Evolutionary conservation across 805 yeast genomes (phyloP), one percentile per base, ranked within the genome.

Genomic region (Schizosaccharomyces cryophilus): DNA sequence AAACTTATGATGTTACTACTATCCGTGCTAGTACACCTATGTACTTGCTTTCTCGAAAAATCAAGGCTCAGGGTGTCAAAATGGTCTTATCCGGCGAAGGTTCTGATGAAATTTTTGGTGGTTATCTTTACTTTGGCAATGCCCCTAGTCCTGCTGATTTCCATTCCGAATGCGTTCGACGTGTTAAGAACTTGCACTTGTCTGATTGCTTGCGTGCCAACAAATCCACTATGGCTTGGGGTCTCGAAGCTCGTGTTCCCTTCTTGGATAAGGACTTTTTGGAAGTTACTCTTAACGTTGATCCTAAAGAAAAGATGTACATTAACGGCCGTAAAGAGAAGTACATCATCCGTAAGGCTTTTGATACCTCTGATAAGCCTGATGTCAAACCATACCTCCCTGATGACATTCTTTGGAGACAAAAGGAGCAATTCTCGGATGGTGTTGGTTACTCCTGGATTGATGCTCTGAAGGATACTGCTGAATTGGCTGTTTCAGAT

Each of bases 381-480:
- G 69, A 70, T 59, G 80, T 73, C 62, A 77, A 80, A 70, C 95
- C 96, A 68, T 93, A 93, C 78, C 80, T 93, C 72, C 99, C 99
- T 64, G 81, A 85, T 62, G 97, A 93, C 76, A 90, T 93, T 70
- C 78, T 93, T 70, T 93, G 96, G 96, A 87, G 99, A 81, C 99
- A 93, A 78, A 93, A 93, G 82, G 99, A 93, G 77, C 99, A 93
- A 77, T 93, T 93, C 77, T 85, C 95, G 61, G 99, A 93, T 70
- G 99, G 99, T 75, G 99, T 93, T 63, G 99, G 99, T 65, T 93
- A 93, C 80, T 87, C 96, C 15, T 93, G 99, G 99, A 93, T 93
- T 70, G 99, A 93, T 73, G 88, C 95, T 62, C 80, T 93, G 71
- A 93, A 93, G 79, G 98, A 93, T 66, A 80, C 93, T 60, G 97